Conservation (phyloP, 257 asterid species). For the Gentiana macrophylla region DNA sequence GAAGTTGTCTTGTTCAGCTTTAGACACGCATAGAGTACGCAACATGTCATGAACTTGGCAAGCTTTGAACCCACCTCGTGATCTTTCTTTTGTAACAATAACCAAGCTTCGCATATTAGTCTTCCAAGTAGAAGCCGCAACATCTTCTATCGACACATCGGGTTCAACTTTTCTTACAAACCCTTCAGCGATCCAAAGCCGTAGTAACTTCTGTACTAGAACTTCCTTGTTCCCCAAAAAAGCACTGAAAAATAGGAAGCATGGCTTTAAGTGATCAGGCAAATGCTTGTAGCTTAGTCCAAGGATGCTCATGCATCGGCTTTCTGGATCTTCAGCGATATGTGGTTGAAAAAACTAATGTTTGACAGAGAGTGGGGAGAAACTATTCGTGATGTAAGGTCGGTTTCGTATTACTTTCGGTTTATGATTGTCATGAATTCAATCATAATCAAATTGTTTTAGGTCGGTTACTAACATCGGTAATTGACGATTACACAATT, state of each 20-base stretch:
- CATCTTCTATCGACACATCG: neutral
- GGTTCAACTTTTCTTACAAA: neutral
- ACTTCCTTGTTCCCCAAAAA: neutral
- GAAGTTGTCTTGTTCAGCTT: conserved; percentile 2
- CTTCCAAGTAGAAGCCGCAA: neutral
- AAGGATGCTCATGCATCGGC: neutral
- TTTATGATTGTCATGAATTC: neutral
- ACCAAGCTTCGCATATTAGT: neutral
- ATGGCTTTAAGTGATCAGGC: too few relatives aligned
- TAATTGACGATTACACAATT: conserved; percentile 1
- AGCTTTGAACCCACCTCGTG: conserved; percentile 6
- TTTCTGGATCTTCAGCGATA: neutral
- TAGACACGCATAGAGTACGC: neutral
- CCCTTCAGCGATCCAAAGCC: neutral
- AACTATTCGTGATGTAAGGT: too few relatives aligned
- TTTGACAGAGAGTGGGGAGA: too few relatives aligned
- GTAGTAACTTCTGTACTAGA: neutral
- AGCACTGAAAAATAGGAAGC: neutral
- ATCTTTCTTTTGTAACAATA: neutral
- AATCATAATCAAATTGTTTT: conserved; percentile 1
- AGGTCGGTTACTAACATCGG: neutral
- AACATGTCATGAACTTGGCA: conserved; percentile 12
- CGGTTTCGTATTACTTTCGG: too few relatives aligned
- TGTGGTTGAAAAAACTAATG: too few relatives aligned
- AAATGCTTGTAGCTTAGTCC: neutral